Conservation (phyloP, 768 basidiomycete species). For the Termitomyces sp. region DNA sequence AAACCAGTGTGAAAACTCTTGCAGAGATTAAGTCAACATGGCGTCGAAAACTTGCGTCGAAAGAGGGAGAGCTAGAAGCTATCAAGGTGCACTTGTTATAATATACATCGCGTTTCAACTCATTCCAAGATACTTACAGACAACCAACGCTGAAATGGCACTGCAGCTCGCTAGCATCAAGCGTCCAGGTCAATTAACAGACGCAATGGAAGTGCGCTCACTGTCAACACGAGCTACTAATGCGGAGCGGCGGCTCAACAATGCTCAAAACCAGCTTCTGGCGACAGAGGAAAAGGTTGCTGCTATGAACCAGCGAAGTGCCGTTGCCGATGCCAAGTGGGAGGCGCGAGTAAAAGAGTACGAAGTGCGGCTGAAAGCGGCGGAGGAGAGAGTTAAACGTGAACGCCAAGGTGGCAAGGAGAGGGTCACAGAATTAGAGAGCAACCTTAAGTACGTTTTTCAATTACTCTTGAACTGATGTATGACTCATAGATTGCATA, state of each 20-base stretch:
- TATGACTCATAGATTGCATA: constrained; percentile 19
- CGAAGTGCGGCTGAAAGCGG: constrained; percentile 70
- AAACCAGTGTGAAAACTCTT: constrained; percentile 75
- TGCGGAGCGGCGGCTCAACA: constrained; percentile 83
- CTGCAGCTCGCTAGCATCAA: constrained; percentile 60
- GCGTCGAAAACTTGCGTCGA: constrained; percentile 75
- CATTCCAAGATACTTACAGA: constrained; percentile 30
- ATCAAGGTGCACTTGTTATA: constrained; percentile 53
- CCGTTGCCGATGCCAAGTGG: constrained; percentile 81
- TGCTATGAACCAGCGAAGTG: constrained; percentile 63
- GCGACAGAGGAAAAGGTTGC: constrained; percentile 83
- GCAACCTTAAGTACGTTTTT: constrained; percentile 54
- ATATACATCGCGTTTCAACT: neutral
- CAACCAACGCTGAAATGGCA: constrained; percentile 68
- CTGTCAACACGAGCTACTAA: constrained; percentile 71
- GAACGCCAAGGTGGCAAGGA: constrained; percentile 95
- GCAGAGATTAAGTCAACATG: constrained; percentile 78
- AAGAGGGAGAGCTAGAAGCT: constrained; percentile 87
- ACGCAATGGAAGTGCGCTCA: constrained; percentile 66
- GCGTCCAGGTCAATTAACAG: constrained; percentile 49
- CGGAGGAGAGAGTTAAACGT: constrained; percentile 89
- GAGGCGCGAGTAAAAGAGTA: constrained; percentile 94
- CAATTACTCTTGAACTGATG: neutral
- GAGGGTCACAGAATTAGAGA: constrained; percentile 65
- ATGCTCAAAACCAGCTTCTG: constrained; percentile 78